Evolutionary conservation across 306 rosid genomes (phyloP), one percentile per base, ranked within the genome.

Genomic region (Glycine soja): DNA sequence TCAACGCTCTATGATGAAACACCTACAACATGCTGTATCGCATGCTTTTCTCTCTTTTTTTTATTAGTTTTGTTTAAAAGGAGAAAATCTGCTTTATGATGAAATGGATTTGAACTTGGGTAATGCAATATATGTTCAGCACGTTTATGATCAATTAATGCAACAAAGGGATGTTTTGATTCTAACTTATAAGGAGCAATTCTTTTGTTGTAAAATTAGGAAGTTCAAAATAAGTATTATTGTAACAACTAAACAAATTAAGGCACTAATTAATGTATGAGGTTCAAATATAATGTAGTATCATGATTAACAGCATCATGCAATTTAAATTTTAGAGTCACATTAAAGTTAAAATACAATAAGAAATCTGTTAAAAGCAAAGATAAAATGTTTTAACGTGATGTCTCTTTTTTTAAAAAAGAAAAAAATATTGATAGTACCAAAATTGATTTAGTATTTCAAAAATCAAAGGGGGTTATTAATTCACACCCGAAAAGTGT

Each of bases 121-220:
- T 38, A 3, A 14, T 42, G 68, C 13, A 65, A 71, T 45, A 59
- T 58, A 12, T 16, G 72, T 48, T 63, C 14, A 72, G 46, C 70
- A 15, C 70, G 54, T 70, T 70, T 74, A 54, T 66, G 18, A 45
- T 54, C 61, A 42, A 81, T 81, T 42, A 67, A 53, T 81, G 76
- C 47, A 53, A 16, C 11, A 24, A 16, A 53, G 3, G 10, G 40
- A 3, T 77, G 2, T 36, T 43, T 51, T 18, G 4, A 64, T 13
- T 62, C 18, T 36, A 63, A 76, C 48, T 47, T 9, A 24, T n/a
- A 9, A 46, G n/a, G 5, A n/a, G 40, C 3, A 24, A 47, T 47
- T 63, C 9, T 0, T 50, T 42, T 47, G 2, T 36, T 50, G 14
- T 11, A 65, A 76, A 77, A 16, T 16, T 65, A 47, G 38, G 5